Base-by-base conservation (phyloP, 208 protist species). In the Sergeia podlipaevii region DNA sequence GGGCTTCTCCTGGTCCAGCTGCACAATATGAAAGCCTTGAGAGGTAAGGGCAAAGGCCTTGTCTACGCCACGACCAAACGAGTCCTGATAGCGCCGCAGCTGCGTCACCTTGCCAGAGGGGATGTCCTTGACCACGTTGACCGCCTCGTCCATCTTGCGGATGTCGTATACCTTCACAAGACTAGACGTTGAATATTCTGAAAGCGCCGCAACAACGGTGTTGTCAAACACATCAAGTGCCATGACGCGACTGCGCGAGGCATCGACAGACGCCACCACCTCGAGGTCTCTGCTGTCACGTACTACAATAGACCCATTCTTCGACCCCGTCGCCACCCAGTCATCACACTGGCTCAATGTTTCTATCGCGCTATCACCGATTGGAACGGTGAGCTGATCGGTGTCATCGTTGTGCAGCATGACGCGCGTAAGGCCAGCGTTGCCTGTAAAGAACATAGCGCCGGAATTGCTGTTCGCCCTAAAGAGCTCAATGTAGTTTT, bases 101-200 rank as follows among this genome's bases (percentile, higher is more conserved):
- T 85, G 79, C 18, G 77, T 67, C 27, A 89, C 65, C 44, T 80
- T 88, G 46, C 77, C 79, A 20, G 67, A 78, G 1, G 74, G 78
- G 42, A 91, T 85, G 60, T 85, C 76, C 4, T 46, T 58, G 38
- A 92, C 64, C 15, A 77, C 85, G 6, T 59, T 64, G 15, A 91
- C 60, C 24, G 68, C 73, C 42, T 89, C 77, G 10, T 41, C 56
- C 53, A 90, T 50, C 51, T 87, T 83, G 6, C 88, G 80, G 33
- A 89, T 70, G 56, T 95, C 88, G 56, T 81, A 95, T 17, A 95
- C 74, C 50, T 86, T 83, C 42, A 95, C 79, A 54, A 80, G 60
- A 28, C 78, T 84, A 28, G 68, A 88, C 13, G 76, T 73, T 2
- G 69, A 70, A 13, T 80, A 74, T 62, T 91, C 84, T 54, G 72